phyloP scores from a whole-genome alignment of 2,329 filamentous ascomycete genomes.

The Colletotrichum endophyticum region DNA sequence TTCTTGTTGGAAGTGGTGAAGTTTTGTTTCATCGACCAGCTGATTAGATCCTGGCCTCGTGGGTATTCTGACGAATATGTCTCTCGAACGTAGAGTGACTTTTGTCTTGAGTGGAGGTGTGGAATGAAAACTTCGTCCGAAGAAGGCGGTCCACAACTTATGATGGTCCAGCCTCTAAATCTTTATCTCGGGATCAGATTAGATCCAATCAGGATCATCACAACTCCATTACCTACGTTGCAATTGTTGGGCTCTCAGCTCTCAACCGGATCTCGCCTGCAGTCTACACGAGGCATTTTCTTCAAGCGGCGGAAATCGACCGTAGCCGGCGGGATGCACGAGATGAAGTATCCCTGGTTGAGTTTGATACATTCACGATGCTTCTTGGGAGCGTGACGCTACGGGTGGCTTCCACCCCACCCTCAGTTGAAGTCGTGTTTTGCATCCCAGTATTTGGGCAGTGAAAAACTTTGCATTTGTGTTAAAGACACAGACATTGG shows the following conservation, averaged over 20 bases:
- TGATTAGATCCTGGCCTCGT: neutral
- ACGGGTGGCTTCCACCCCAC: neutral
- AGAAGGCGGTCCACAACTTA: neutral
- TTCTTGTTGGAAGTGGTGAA: neutral
- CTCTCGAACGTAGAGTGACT: neutral
- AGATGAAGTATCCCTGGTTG: neutral
- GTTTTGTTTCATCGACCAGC: neutral
- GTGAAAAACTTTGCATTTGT: neutral
- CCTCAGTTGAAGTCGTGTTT: neutral
- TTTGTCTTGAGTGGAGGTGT: neutral
- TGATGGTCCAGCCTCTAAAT: neutral
- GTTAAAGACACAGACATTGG: neutral
- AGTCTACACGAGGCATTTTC: neutral
- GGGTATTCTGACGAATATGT: neutral
- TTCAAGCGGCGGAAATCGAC: neutral
- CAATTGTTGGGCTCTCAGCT: neutral
- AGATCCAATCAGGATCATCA: neutral
- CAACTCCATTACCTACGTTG: neutral
- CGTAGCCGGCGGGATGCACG: neutral
- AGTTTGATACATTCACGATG: neutral
- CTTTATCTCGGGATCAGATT: neutral
- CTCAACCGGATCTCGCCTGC: neutral
- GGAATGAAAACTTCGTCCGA: neutral
- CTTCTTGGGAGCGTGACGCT: neutral
- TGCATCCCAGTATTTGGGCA: neutral